Evolutionary conservation across 2,329 filamentous ascomycete genomes (phyloP), one percentile per base, ranked within the genome.

Genomic region (Beauveria medogensis): DNA sequence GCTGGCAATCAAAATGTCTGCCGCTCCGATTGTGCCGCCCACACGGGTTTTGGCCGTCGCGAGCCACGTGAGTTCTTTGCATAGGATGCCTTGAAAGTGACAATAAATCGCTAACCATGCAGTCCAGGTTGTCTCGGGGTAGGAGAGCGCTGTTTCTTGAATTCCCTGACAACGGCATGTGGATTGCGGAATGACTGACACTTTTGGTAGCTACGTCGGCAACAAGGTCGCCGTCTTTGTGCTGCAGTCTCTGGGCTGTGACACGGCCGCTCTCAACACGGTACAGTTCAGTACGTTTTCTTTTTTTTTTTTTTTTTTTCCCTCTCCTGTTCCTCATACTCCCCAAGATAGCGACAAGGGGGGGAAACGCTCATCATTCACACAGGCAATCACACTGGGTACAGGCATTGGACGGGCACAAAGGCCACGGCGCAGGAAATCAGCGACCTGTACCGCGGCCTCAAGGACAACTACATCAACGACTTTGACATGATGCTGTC

Each of bases 201-300:
- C 14, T n/a, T 14, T 14, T 4, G 40, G 28, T 20, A 96, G 94
- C 72, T 93, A 97, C 82, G 94, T 99, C 67, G 94, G 94, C 56
- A 99, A 99, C 74, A 96, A 93, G 69, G 96, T 99, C 80, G 92
- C 92, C 47, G 92, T 92, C 1, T 95, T 96, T 71, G 91, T 92
- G 66, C 88, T 99, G 82, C 93, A 99, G 74, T 89, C 90, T 1
- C 78, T 99, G 55, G 94, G 94, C 53, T 97, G 92, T 71, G 93
- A 99, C 69, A 93, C 97, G 7, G 89, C 92, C 9, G 91, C 92
- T 2, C 82, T 99, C 69, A 97, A 99, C 73, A 99, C 94, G 0
- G 94, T 99, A 7, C 90, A 99, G 69, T 99, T 97, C 78, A 97
- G 93, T 96, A 79, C 74, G 51, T 41, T 26, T 20, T 18, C 5